phyloP scores from a whole-genome alignment of 768 basidiomycete genomes.

The Lentinula sp. region DNA sequence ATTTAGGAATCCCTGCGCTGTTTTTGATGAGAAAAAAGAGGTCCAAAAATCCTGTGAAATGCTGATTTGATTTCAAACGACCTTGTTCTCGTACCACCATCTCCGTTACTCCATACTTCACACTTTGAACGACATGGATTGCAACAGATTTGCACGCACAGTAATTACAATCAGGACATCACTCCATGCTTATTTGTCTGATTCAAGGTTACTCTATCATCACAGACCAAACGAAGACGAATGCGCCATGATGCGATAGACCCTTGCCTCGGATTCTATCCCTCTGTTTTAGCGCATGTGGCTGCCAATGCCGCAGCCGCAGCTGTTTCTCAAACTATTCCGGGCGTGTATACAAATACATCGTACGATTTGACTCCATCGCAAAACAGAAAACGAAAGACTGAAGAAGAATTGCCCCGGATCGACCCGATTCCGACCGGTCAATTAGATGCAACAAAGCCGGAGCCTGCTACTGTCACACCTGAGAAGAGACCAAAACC shows the following conservation, averaged over 20 bases:
- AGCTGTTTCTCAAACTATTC: neutral
- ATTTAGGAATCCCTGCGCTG: too few relatives aligned
- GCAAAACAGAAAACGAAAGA: neutral
- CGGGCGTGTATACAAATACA: neutral
- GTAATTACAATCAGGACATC: neutral
- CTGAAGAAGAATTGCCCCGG: neutral
- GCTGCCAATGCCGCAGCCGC: neutral
- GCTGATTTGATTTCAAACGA: too few relatives aligned
- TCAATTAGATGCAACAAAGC: neutral
- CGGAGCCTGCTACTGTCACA: too few relatives aligned
- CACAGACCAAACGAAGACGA: conserved; percentile 23
- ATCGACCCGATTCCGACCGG: neutral
- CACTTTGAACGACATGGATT: neutral
- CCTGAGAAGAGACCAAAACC: neutral
- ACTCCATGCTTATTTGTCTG: neutral
- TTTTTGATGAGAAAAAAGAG: too few relatives aligned
- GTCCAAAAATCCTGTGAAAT: too few relatives aligned
- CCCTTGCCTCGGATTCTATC: conserved; percentile 34
- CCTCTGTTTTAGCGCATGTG: neutral
- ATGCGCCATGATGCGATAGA: conserved; percentile 25
- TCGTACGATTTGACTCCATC: neutral
- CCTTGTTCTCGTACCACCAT: neutral
- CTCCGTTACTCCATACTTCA: neutral
- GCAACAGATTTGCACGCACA: neutral
- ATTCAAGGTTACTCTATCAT: neutral